These are phyloP conservation scores for Cladosporium velox DNA, from an alignment of 2,329 filamentous ascomycete genomes.

Conservation along the genomic window DNA sequence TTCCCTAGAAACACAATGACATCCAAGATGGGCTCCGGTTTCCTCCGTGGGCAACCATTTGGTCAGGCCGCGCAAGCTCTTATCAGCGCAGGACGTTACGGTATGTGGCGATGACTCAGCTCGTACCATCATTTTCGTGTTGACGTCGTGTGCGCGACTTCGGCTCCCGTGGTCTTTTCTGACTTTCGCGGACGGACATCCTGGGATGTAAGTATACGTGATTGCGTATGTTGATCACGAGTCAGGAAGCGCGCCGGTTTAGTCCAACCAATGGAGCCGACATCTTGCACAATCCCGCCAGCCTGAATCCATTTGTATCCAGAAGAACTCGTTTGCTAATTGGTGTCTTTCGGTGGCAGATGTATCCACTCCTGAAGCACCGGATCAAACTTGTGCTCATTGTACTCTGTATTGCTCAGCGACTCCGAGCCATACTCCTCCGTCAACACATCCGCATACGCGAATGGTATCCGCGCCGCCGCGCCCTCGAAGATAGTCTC, in stretches of 20 bases:
- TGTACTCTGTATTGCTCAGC: conserved; percentile 50
- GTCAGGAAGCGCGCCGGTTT: no score
- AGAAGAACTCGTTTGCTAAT: not conserved
- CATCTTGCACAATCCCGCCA: not conserved
- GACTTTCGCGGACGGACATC: not conserved
- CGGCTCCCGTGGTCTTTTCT: not conserved
- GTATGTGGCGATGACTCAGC: not conserved
- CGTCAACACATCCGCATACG: conserved; percentile 55
- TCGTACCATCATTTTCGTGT: not conserved
- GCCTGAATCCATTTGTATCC: not conserved
- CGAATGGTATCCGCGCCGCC: conserved; percentile 57
- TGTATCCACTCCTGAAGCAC: conserved; percentile 37
- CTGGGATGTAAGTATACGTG: not conserved
- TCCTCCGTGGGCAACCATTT: not conserved
- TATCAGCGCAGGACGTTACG: not conserved
- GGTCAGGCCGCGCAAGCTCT: not conserved
- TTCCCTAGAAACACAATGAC: not conserved
- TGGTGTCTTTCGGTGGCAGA: conserved; percentile 2
- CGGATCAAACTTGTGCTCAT: conserved; percentile 46
- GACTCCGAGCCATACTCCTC: conserved; percentile 57
- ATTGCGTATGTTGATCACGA: no score
- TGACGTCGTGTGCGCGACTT: not conserved
- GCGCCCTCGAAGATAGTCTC: conserved; percentile 56
- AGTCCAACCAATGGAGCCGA: not conserved
- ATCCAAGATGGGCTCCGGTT: not conserved